A percentile compares a stretch with the other conserved stretches of the same genome.
These are phyloP conservation scores for Dactylella cylindrospora DNA, from an alignment of 2,329 filamentous ascomycete genomes.

Conservation along the genomic window DNA sequence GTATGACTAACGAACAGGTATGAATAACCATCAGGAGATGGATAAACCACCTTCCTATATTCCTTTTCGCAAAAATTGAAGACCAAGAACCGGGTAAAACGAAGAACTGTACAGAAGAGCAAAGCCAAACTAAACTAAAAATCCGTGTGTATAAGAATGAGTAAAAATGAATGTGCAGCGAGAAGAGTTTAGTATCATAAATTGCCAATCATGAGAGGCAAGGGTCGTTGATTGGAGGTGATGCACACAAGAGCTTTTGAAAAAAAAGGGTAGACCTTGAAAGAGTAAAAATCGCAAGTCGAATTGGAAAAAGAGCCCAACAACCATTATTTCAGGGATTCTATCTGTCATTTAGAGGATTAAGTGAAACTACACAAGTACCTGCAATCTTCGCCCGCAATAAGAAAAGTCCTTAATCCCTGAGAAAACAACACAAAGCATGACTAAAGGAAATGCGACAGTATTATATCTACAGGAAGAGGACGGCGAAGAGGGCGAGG, in stretches of 20 bases:
- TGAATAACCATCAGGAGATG: too few species aligned
- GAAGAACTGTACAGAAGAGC: conserved; percentile 6
- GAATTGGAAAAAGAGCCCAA: conserved; percentile 1
- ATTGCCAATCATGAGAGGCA: too few species aligned
- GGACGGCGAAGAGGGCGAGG: conserved; percentile 54
- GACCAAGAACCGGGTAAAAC: too few species aligned
- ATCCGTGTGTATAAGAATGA: conserved; percentile 2
- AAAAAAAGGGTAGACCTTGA: conserved; percentile 8
- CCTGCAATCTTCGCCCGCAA: conserved; percentile 31
- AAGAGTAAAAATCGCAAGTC: conserved; percentile 5
- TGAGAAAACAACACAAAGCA: conserved; percentile 45
- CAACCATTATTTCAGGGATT: conserved; percentile 26
- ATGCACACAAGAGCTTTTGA: conserved; percentile 30
- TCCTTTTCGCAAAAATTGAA: too few species aligned
- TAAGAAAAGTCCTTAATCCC: conserved; percentile 38
- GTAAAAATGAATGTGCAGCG: too few species aligned
- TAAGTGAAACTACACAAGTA: conserved; percentile 22
- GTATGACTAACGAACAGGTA: too few species aligned
- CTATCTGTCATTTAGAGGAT: conserved; percentile 37
- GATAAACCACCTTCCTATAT: too few species aligned
- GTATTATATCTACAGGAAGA: conserved; percentile 39
- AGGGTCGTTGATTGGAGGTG: too few species aligned
- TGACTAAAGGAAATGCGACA: conserved; percentile 37
- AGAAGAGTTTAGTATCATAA: too few species aligned
- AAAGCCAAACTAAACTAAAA: conserved; percentile 1